Base-by-base conservation (phyloP, 305 asterid species). In the Fraxinus floribunda region DNA sequence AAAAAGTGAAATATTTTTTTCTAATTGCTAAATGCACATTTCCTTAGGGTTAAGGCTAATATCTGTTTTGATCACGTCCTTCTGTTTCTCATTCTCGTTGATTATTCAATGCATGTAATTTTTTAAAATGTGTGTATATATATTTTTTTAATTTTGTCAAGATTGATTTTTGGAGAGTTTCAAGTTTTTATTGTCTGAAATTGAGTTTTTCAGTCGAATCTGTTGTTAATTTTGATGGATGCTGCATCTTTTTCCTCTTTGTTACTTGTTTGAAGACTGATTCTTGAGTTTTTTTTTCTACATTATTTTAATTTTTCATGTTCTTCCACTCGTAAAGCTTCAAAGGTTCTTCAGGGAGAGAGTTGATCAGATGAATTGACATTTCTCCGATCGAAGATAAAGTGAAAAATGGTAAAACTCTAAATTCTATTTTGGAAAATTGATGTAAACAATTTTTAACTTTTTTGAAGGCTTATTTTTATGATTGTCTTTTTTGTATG, bases 31-130 rank as follows among this genome's bases (percentile, higher is more conserved):
- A 64, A 26, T 64, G 20, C 68, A 80, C 79, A 20, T 66, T 68
- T 7, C 72, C 77, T 74, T 82, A 77, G 82, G 89, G 84, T 84
- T 79, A 38, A 34, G 38, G 70, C n/a, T 79, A 81, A 74, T 79
- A 71, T 83, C 29, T 79, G 30, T 73, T 68, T 82, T 81, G 64
- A 81, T 81, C 66, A 64, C 75, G 57, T 82, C 55, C 5, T 8
- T 64, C 15, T 75, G 86, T 49, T 79, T 88, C 71, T 82, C 35
- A 13, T n/a, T 68, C 82, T 78, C 49, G 6, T 82, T 78, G 49
- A 76, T 57, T 60, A 5, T 78, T 80, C 85, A 68, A 80, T 75
- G 82, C 84, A 83, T 22, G 5, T 64, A 24, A 9, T 22, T 64
- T 24, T 64, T 10, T 24, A 7, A 24, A 22, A 1, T 9, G 6